Evolutionary conservation across 2,329 filamentous ascomycete genomes (phyloP), one percentile per base, ranked within the genome.

Genomic region (Penicillium sp.): DNA sequence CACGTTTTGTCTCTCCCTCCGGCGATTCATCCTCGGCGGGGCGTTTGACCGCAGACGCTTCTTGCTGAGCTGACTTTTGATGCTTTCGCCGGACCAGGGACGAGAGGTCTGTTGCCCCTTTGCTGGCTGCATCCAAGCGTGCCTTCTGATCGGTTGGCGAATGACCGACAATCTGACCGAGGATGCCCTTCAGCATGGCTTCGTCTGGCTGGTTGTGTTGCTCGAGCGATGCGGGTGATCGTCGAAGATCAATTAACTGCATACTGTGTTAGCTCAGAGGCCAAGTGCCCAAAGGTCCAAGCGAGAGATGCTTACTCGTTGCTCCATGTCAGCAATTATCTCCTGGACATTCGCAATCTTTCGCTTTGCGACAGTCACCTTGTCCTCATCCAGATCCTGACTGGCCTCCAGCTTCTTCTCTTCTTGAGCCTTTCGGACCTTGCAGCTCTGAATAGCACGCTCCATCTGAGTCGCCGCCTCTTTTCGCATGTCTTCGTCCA

Each of bases 281-380:
- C 9, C 18, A 13, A 16, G 28, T 12, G 24, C 2, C 9, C 2
- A 45, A n/a, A 6, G 9, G 13, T 3, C 9, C 2, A 45, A n/a
- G 10, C 15, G 15, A 21, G 36, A 21, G 36, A 39, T 12, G 45
- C 74, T 70, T 68, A 81, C 79, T 55, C 83, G 73, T 62, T 81
- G 78, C 61, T 84, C 75, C 77, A 87, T 85, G 47, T 86, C 84
- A 21, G 75, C 74, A 3, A 85, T 69, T 67, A 86, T 84, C 41
- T 84, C 80, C 59, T 81, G 81, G 21, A 85, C 82, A 51, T 86
- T 83, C 5, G 75, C 73, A 55, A 86, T 80, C 48, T 72, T 73
- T 29, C 72, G 73, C 58, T 75, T 79, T 24, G 68, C 60, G 31
- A 79, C 70, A 46, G 65, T 63, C 12, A 59, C 59, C 45, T 69